Evolutionary conservation across 2,329 filamentous ascomycete species (phyloP), one percentile per base, ranked within the genome.

Genomic region (Lachnellula arida): DNA sequence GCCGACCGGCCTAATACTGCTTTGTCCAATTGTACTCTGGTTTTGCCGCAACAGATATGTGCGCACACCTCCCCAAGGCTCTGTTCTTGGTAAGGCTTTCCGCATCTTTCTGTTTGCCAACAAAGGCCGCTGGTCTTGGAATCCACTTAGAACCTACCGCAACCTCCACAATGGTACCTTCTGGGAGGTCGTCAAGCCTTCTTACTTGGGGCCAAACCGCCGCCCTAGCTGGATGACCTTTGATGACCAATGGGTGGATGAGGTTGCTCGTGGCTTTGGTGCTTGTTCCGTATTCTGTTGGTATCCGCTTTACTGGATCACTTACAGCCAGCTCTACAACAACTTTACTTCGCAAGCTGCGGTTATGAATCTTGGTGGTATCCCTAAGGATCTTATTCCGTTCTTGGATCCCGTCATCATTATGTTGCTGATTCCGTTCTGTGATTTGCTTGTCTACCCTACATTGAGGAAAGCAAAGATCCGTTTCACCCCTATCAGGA

Each of bases 161-260:
- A 79, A 80, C 63, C 72, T 82, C 59, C 74, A 78, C 57, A 71
- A 73, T 53, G 73, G 74, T 3, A 71, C 72, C 5, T 84, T 88
- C 73, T 91, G 87, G 84, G 82, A 89, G 25, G 68, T 75, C 4
- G 82, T 84, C 57, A 89, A 88, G 73, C 88, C 88, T 3, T 87
- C 83, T 9, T 74, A 76, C 37, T 76, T 89, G 5, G 73, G 79
- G 9, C 73, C 78, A 39, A 71, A 70, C 1, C 69, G 77, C 60
- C 84, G 84, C 53, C 88, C 88, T 0, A 42, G 54, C 0, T 92
- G 87, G 87, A 91, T 92, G 86, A 88, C 85, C 0, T 91, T 91
- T 63, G 88, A 93, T 60, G 89, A 93, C 63, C 82, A 82, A 51
- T 93, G 88, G 88, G 88, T 93, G 35, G 88, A 91, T 68, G 87